A percentile compares a stretch with the other conserved stretches of the same genome.
phyloP scores from a whole-genome alignment of 305 asterid species.

The Nicotiana rustica region DNA sequence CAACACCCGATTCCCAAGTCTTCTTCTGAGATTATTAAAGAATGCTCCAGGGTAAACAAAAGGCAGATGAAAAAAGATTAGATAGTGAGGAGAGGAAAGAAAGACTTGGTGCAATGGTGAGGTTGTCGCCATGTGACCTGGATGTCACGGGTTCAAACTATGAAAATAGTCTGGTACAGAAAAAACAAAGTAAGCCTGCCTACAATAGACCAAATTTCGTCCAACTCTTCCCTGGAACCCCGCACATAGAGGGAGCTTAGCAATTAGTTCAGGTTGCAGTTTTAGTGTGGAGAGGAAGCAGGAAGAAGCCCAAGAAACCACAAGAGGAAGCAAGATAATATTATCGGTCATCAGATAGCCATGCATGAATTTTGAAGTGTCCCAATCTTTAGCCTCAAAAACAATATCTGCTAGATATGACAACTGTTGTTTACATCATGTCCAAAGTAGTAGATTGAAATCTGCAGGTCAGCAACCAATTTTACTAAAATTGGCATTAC shows the following conservation, averaged over 20 bases:
- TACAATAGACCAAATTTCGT: neutral
- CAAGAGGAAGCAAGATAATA: neutral
- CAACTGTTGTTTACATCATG: neutral
- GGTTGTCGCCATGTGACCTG: neutral
- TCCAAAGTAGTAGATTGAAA: neutral
- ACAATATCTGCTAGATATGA: neutral
- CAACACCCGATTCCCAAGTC: neutral
- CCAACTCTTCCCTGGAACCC: neutral
- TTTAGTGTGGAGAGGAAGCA: neutral
- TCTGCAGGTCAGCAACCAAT: neutral
- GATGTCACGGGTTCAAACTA: neutral
- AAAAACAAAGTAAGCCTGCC: neutral
- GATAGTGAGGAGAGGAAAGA: neutral
- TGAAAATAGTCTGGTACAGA: neutral
- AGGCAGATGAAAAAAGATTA: neutral
- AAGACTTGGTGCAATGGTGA: neutral
- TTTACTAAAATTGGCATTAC: neutral
- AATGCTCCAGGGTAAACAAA: neutral
- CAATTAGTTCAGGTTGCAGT: neutral
- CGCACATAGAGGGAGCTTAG: neutral
- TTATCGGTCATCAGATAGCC: neutral
- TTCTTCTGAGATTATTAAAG: neutral
- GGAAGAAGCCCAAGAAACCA: neutral
- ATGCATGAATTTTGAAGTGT: neutral
- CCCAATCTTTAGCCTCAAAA: neutral